A percentile compares a stretch with the other conserved stretches of the same genome.
phyloP scores from a whole-genome alignment of 2,329 filamentous ascomycete genomes.

The Corynespora cassiicola region DNA sequence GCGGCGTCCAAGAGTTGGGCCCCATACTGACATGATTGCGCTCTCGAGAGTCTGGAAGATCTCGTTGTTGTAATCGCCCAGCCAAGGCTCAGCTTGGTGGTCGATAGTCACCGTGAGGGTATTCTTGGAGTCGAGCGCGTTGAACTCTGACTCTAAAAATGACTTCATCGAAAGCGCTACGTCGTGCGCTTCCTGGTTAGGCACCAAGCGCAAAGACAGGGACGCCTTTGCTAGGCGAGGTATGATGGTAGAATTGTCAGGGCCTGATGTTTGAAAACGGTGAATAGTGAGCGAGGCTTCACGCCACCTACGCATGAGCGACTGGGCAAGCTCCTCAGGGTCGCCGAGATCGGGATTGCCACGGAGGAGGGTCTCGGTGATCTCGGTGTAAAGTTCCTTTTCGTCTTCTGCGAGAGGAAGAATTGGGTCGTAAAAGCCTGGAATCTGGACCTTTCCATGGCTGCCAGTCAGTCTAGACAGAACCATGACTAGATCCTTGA shows the following conservation, averaged over 20 bases:
- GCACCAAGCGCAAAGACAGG: slow-evolving; percentile 89
- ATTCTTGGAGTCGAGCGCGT: slow-evolving; percentile 79
- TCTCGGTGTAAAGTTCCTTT: slow-evolving; percentile 81
- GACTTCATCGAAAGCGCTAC: slow-evolving; percentile 71
- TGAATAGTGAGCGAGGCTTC: slow-evolving; percentile 95
- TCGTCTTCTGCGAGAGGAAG: slow-evolving; percentile 77
- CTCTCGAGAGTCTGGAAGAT: slow-evolving; percentile 89
- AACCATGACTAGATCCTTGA: slow-evolving; percentile 87
- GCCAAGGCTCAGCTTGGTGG: slow-evolving; percentile 94
- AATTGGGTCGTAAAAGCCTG: slow-evolving; percentile 87
- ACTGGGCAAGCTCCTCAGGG: slow-evolving; percentile 76
- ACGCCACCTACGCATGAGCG: slow-evolving; percentile 92
- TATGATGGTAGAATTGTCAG: slow-evolving; percentile 86
- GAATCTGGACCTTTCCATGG: slow-evolving; percentile 82
- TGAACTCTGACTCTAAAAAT: slow-evolving; percentile 76
- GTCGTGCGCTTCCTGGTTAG: slow-evolving; percentile 85
- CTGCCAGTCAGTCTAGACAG: slow-evolving; percentile 82
- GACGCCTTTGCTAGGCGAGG: slow-evolving; percentile 87
- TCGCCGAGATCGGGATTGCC: slow-evolving; percentile 71
- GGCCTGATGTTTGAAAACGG: slow-evolving; percentile 88
- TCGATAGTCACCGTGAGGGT: slow-evolving; percentile 82
- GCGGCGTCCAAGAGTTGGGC: slow-evolving; percentile 54
- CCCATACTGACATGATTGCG: slow-evolving; percentile 87
- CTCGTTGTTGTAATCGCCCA: slow-evolving; percentile 87
- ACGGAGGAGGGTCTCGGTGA: slow-evolving; percentile 76